Base-by-base conservation (phyloP, 176 grass and related monocot species). In the Aegilops longissima region DNA sequence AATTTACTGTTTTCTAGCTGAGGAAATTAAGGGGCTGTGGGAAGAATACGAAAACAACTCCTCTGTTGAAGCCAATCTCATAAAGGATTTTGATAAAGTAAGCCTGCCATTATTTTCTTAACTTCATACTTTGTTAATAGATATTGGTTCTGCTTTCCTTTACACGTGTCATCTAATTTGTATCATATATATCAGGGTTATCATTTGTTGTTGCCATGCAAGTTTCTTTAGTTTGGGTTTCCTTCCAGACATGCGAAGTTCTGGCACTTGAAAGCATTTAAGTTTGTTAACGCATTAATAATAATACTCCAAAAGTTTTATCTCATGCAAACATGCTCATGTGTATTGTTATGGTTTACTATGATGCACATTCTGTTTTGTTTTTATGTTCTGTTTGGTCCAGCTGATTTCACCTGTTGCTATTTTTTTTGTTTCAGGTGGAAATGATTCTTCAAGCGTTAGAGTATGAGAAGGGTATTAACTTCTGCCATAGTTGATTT, bases 391-490 rank as follows among this genome's bases (percentile, higher is more conserved):
- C 38, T 51, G 7, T 80, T 68, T 69, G 8, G 18, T 70, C 35
- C 25, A 39, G 40, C 30, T 62, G 12, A 47, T 87, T 83, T 74
- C 12, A 87, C 18, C 38, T 85, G 36, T 82, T 70, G 11, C 29
- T 91, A 8, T 42, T 68, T 27, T n/a, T 86, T 77, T 81, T 86
- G 5, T 81, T 74, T 66, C 86, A 98, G 97, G 93, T 98, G 51
- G 97, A 98, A 94, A 98, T 98, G 97, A 98, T 98, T 82, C 97
- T 98, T 93, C 97, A 98, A 74, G 97, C 97, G 84, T 89, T 98
- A 75, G 97, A 98, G 90, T 98, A 98, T 70, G 97, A 98, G 88
- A 91, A 89, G 78, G 94, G 97, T 98, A 92, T 68, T 42, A 3
- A 61, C 24, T 82, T 29, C 63, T 73, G 23, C 47, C 6, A 24